phyloP scores from a whole-genome alignment of 2,329 filamentous ascomycete species.

The Aspergillus viridinutans region DNA sequence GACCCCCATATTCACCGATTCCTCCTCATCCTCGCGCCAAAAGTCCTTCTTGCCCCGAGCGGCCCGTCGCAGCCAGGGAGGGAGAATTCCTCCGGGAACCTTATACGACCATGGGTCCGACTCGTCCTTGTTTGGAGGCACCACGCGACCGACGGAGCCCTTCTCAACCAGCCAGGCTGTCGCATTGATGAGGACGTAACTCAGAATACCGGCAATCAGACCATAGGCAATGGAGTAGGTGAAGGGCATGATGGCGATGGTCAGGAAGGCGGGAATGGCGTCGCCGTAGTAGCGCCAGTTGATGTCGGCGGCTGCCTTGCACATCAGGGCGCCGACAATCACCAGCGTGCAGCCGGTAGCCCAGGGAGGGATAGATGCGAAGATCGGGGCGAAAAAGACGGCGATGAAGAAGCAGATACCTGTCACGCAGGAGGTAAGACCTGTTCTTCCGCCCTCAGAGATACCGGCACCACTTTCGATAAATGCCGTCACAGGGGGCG shows the following conservation, averaged over 20 bases:
- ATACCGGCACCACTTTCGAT: conserved; percentile 89
- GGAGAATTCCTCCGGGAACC: conserved; percentile 69
- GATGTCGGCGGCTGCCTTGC: conserved; percentile 70
- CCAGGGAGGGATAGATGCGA: conserved; percentile 84
- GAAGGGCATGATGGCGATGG: conserved; percentile 82
- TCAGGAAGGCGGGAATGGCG: conserved; percentile 77
- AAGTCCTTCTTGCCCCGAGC: conserved; percentile 67
- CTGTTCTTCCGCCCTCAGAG: conserved; percentile 79
- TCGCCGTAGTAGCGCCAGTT: conserved; percentile 88
- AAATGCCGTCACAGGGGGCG: conserved; percentile 78
- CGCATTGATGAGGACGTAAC: conserved; percentile 72
- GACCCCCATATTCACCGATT: conserved; percentile 10
- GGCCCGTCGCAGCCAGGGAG: conserved; percentile 66
- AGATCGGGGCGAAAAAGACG: conserved; percentile 86
- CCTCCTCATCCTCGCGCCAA: conserved; percentile 50
- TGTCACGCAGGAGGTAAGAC: conserved; percentile 73
- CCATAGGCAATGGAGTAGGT: conserved; percentile 86
- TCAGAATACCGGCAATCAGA: conserved; percentile 73
- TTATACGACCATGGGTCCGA: conserved; percentile 79
- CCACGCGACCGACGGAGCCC: conserved; percentile 63
- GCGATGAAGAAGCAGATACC: conserved; percentile 82
- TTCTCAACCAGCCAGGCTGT: conserved; percentile 65
- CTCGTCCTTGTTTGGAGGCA: conserved; percentile 68
- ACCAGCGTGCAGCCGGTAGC: conserved; percentile 85
- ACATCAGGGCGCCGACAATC: conserved; percentile 86